phyloP scores from a whole-genome alignment of 73 alveolate genomes.

The Tetrahymena thermophila region DNA sequence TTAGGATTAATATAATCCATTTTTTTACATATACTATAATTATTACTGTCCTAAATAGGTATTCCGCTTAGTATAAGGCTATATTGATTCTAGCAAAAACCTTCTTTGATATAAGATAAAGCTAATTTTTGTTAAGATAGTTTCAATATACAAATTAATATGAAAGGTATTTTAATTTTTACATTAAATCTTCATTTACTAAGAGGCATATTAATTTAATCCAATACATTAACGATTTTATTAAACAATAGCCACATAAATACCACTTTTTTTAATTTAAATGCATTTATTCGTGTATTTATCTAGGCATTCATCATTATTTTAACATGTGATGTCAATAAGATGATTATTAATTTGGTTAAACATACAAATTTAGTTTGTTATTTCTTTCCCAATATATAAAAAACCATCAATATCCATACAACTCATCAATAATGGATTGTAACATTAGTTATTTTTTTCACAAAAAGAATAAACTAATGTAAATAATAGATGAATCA shows the following conservation, averaged over 20 bases:
- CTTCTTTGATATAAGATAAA: background rate
- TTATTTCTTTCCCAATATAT: background rate
- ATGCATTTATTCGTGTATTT: background rate
- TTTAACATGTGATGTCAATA: background rate
- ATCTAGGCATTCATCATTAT: background rate
- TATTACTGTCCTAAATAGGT: no score
- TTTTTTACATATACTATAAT: background rate
- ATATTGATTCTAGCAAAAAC: background rate
- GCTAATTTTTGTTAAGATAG: background rate
- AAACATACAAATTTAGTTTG: background rate
- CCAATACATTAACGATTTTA: background rate
- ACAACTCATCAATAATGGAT: background rate
- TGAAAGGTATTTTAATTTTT: no score
- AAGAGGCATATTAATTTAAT: background rate
- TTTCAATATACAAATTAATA: no score
- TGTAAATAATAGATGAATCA: background rate
- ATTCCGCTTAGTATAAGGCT: background rate
- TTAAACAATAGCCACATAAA: background rate
- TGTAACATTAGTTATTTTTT: background rate
- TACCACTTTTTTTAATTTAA: background rate
- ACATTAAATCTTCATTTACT: background rate
- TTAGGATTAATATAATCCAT: background rate
- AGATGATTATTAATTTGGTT: background rate
- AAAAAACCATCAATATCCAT: background rate
- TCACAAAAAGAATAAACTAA: background rate